These are phyloP conservation scores for Saxophila tyrrhenica DNA, from an alignment of 495 filamentous ascomycete genomes.

Conservation along the genomic window DNA sequence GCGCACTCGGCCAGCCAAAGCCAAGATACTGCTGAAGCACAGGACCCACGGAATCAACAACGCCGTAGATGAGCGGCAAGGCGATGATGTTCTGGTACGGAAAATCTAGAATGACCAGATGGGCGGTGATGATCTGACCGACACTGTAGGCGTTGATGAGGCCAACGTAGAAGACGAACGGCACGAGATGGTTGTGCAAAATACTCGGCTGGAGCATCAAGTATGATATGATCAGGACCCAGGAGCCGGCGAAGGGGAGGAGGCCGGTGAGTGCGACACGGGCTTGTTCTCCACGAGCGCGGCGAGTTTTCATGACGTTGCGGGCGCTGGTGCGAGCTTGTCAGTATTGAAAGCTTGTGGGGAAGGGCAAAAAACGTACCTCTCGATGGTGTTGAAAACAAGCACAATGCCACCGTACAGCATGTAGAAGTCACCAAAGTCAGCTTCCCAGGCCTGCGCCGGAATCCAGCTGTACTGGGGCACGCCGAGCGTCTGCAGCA, in stretches of 20 bases:
- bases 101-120: constrained; percentile 73
- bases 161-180: constrained; percentile 77
- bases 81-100: constrained; percentile 78
- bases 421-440: constrained; percentile 87
- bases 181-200: constrained; percentile 67
- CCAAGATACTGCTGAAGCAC: constrained; percentile 45
- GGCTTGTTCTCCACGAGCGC: constrained; percentile 56
- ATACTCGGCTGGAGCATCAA: constrained; percentile 75
- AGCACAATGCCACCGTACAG: constrained; percentile 78
- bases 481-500: constrained; percentile 63
- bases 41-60: constrained; percentile 68
- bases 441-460: constrained; percentile 55
- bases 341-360: not conserved
- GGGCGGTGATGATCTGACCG: constrained; percentile 87
- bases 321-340: constrained; percentile 42
- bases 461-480: constrained; percentile 53
- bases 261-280: constrained; percentile 68
- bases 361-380: constrained; percentile 22
- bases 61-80: constrained; percentile 54
- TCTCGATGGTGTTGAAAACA: constrained; percentile 66
- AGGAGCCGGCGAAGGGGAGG: constrained; percentile 61
- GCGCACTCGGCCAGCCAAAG: constrained; percentile 65
- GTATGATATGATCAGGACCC: constrained; percentile 64
- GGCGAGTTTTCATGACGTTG: constrained; percentile 74
- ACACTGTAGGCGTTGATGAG: constrained; percentile 82